Conservation (phyloP, 148 eudicot species). For the Diospyros lotus region DNA sequence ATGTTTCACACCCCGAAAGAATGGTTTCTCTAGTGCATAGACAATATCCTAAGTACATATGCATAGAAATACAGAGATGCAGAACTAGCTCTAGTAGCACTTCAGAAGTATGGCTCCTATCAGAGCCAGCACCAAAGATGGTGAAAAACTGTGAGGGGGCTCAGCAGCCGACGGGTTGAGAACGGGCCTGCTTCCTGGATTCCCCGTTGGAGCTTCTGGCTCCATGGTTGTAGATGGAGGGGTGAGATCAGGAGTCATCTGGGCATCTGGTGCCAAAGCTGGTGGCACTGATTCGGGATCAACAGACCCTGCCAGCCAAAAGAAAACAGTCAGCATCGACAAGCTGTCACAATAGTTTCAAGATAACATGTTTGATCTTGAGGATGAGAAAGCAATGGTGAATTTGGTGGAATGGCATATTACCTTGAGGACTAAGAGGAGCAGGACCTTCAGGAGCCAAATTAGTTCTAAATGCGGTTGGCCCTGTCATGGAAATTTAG, state of each 20-base stretch:
- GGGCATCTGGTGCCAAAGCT: slow-evolving; percentile 37
- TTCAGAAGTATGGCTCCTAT: slow-evolving; percentile 29
- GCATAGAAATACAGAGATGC: not conserved
- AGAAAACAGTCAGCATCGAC: not conserved
- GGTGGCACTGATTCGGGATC: slow-evolving; percentile 37
- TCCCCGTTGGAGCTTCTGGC: slow-evolving; percentile 34
- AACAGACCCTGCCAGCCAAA: slow-evolving; percentile 25
- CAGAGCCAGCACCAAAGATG: slow-evolving; percentile 27
- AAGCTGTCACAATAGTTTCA: not conserved
- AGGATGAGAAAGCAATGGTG: no score
- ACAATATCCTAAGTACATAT: not conserved
- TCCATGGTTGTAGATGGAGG: slow-evolving; percentile 34
- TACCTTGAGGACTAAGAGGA: slow-evolving; percentile 39
- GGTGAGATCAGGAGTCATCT: slow-evolving; percentile 30
- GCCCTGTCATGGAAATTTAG: slow-evolving; percentile 29
- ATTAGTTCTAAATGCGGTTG: slow-evolving; percentile 26
- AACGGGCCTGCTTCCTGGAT: slow-evolving; percentile 34
- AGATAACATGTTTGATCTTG: not conserved
- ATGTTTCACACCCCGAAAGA: slow-evolving; percentile 5
- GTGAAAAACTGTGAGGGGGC: slow-evolving; percentile 28
- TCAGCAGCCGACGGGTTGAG: slow-evolving; percentile 45
- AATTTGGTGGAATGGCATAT: not conserved
- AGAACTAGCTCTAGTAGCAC: slow-evolving; percentile 18
- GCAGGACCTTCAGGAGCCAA: slow-evolving; percentile 39
- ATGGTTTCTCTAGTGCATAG: not conserved